Evolutionary conservation across 257 asterid species (phyloP), one percentile per base, ranked within the genome.

Genomic region (Nicotiana obtusifolia): DNA sequence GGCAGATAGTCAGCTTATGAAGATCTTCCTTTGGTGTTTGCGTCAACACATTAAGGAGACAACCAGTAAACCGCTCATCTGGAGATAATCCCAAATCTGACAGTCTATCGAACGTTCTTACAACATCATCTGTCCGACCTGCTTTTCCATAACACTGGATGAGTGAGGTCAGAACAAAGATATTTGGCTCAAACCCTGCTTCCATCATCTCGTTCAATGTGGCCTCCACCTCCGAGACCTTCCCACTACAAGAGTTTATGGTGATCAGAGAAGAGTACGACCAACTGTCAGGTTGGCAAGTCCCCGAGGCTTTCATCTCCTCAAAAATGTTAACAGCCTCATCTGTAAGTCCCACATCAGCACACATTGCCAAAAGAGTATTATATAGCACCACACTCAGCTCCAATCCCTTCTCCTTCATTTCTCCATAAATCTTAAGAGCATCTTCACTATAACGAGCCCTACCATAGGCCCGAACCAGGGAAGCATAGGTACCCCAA

Each of bases 131-230:
- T 5, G 81, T 77, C 62, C 93, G 94, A 56, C 92, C 90, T 53
- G 95, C 92, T 86, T 93, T 96, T 14, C 98, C 99, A 44, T 94
- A 94, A 85, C 98, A 93, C 86, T 93, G 99, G 84, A 96, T 87
- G 59, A 96, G 86, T 5, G 99, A 96, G 66, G 99, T 96, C 64
- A 90, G 73, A 64, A 93, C 90, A 77, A 87, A 89, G 71, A 96
- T 86, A 87, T 90, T 93, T 49, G 97, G 92, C 86, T 89, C 94
- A 82, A 87, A 89, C 19, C 97, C 97, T 5, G 94, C 94, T 84
- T 90, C 95, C 90, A 86, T 47, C 98, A 96, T 93, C 84, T 90
- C 97, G 14, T 82, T 84, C 88, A 96, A 79, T 8, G 84, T 64
- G 19, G 90, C 88, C 90, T 96, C 98, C 4, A 93, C 98, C 83